Evolutionary conservation across 768 basidiomycete species (phyloP), one percentile per base, ranked within the genome.

Genomic region (Rhodotorula sphaerocarpa): DNA sequence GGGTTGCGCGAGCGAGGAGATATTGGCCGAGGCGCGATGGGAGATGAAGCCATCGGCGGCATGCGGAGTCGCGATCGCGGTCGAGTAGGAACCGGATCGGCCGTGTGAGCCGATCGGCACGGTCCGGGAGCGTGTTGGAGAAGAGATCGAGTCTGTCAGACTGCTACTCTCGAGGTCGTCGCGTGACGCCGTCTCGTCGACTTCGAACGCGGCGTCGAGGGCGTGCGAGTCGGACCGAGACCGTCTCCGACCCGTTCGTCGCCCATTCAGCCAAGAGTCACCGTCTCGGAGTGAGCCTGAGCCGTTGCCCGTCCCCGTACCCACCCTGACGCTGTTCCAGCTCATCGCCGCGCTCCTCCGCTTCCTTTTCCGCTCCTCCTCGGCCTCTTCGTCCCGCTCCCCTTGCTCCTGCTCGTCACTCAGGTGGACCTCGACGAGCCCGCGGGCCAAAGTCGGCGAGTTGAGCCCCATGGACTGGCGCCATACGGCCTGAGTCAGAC

Each of bases 401-500:
- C 12, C 18, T 20, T 11, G 27, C 44, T 47, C 55, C 44, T 23
- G 34, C 9, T 41, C 28, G 9, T n/a, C 48, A 25, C 44, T n/a
- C 21, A 58, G 28, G 14, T 7, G 1, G 5, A 58, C 30, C 3
- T 50, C 48, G 1, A 43, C 16, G 23, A 58, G 5, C 42, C 30
- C 39, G 15, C 27, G 18, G 1, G 48, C 48, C n/a, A 42, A 3
- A 28, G 57, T 41, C 15, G 42, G 21, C 15, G 55, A 34, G 6
- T 50, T 48, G 21, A 65, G 44, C 7, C 58, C 58, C 43, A 65
- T 25, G n/a, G 25, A 30, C 36, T 65, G 59, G 9, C 63, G 20
- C 63, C 63, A 65, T 11, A 65, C 63, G 7, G 55, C 54, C 39
- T 59, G 53, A 12, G 63, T 65, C 36, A 65, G 34, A 39, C 48